These are phyloP conservation scores for Phascolomyces articulosus DNA, from an alignment of 371 early-diverging fungal species.

Conservation along the genomic window DNA sequence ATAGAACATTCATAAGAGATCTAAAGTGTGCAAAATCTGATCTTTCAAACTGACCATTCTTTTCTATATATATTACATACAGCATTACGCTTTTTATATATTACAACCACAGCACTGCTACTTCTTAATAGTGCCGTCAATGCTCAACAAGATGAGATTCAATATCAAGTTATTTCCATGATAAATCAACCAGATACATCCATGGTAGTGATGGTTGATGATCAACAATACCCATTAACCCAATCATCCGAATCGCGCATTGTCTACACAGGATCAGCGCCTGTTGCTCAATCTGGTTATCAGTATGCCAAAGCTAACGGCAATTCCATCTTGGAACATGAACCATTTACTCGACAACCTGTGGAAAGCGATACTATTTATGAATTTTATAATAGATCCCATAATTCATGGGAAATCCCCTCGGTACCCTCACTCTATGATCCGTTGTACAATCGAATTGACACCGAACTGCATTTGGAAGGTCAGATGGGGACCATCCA, in stretches of 20 bases:
- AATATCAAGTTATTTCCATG: slow-evolving; percentile 3
- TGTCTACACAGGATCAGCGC: slow-evolving; percentile 20
- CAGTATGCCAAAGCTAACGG: not conserved
- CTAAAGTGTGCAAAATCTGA: no score
- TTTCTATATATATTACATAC: no score
- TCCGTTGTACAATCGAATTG: slow-evolving; percentile 17
- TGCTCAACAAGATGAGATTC: not conserved
- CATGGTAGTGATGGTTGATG: slow-evolving; percentile 23
- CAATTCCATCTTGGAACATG: slow-evolving; percentile 9
- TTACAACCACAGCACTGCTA: not conserved
- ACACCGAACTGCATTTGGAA: slow-evolving; percentile 17
- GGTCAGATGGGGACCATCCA: slow-evolving; percentile 23
- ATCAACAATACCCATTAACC: slow-evolving; percentile 14
- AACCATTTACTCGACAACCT: slow-evolving; percentile 10
- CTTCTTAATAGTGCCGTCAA: not conserved
- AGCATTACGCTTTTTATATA: not conserved
- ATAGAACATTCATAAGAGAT: no score
- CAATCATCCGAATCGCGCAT: not conserved
- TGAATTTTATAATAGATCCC: slow-evolving; percentile 22
- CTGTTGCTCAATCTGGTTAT: slow-evolving; percentile 12
- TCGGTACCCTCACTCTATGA: slow-evolving; percentile 12
- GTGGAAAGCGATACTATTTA: slow-evolving; percentile 9
- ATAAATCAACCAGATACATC: not conserved
- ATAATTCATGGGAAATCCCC: slow-evolving; percentile 6
- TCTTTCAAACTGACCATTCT: no score